Percentiles rank a stretch among this genome's conserved stretches.
These are phyloP conservation scores for Tausonia pullulans DNA, from an alignment of 1,284 basidiomycete species.

Conservation along the genomic window DNA sequence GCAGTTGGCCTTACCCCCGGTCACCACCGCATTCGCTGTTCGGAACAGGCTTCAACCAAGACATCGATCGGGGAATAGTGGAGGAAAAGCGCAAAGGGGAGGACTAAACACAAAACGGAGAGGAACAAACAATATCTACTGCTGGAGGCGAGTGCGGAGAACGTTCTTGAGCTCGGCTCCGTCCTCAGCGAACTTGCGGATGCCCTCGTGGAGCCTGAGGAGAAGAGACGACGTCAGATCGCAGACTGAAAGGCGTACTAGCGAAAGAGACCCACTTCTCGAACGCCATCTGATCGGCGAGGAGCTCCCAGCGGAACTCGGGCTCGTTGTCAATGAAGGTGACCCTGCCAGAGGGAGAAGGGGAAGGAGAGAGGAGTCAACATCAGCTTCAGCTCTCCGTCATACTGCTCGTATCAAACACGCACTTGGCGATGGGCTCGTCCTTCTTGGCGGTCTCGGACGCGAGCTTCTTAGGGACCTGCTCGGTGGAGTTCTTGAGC, in stretches of 20 bases:
- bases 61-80: no score
- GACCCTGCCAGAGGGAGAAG: conserved; percentile 33
- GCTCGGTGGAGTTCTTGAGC: conserved; percentile 66
- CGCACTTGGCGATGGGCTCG: conserved; percentile 53
- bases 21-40: no score
- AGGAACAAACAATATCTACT: no score
- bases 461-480: conserved; percentile 77
- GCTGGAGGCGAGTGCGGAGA: conserved; percentile 39
- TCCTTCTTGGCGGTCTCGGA: conserved; percentile 50
- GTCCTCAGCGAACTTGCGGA: conserved; percentile 68
- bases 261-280: conserved; percentile 48
- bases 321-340: conserved; percentile 84
- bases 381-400: no score
- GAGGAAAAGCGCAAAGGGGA: no score
- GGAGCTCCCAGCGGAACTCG: conserved; percentile 86
- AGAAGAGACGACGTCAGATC: not conserved
- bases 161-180: conserved; percentile 76
- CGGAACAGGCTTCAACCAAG: no score
- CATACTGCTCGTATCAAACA: no score
- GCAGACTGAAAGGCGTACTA: not conserved
- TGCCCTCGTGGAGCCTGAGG: conserved; percentile 33
- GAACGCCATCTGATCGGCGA: conserved; percentile 87
- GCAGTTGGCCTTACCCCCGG: no score
- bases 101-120: no score
- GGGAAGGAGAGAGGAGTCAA: no score